Evolutionary conservation across 495 filamentous ascomycete genomes (phyloP), one percentile per base, ranked within the genome.

Genomic region (Lophiotrema nucula): DNA sequence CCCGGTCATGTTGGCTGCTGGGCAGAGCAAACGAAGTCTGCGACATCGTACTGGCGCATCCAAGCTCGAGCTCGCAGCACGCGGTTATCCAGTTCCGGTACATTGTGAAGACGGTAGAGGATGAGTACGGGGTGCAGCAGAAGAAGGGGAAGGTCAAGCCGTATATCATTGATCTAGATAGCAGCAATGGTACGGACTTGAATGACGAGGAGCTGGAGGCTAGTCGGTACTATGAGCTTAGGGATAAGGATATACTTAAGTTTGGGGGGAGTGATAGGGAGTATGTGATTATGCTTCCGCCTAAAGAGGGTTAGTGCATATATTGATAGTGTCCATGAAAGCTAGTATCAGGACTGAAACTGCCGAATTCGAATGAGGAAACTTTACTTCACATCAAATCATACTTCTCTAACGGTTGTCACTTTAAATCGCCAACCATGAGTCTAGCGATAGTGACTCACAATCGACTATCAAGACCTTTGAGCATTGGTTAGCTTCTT

Each of bases 1-100:
- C 75, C 33, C 85, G 88, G 24, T 91, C 85, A 62, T 95, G 90
- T 73, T 99, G 93, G 93, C 74, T 99, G 26, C 73, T 97, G 8
- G 93, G 93, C 0, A 74, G 92, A 33, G 92, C 97, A 60, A 56
- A 77, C 37, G 70, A 83, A 8, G 85, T 98, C 23, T 91, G 88
- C 4, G 93, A 98, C 67, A 79, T 95, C 31, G 76, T 83, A 4
- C 81, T 91, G 23, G 91, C 95, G 62, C 91, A 98, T 68, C 92
- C 91, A 21, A 96, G 90, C 68, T 85, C 88, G 67, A 92, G 88
- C 54, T 92, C 91, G 67, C 93, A 98, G 73, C 93, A 98, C 72
- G 95, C 93, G 3, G 95, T 90, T 23, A 77, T 98, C 28, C 93
- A 98, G 70, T 98, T 97, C 65, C 83, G 95, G 39, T 86, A 88